Evolutionary conservation across 768 basidiomycete genomes (phyloP), one percentile per base, ranked within the genome.

Genomic region (Multifurca ochricompacta): DNA sequence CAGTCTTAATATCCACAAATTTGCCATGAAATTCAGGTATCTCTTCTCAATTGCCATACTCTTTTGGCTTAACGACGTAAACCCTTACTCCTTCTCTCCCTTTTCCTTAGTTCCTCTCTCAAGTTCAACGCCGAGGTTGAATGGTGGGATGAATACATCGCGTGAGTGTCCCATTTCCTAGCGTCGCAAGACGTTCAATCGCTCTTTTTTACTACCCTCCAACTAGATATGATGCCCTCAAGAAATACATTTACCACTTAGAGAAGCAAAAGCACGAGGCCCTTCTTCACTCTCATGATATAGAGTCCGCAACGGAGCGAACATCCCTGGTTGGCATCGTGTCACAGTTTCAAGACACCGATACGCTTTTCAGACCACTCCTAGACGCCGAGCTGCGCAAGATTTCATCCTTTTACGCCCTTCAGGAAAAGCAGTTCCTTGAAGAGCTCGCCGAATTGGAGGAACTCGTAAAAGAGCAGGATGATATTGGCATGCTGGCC

Each of bases 111-210:
- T 63, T 87, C 87, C 30, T 87, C 89, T 8, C 77, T 93, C 64
- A 89, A 91, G 68, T 93, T 93, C 70, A 94, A 94, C 62, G 87
- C 90, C 3, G 86, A 92, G 23, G 75, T 90, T 0, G 91, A 94
- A 47, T 93, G 91, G 91, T 88, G 86, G 84, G 87, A 91, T 58
- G 85, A 91, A 46, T 94, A 94, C 66, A 89, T 94, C 41, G 80
- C 85, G 83, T 91, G 63, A 58, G 87, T 78, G 14, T 34, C 41
- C 41, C 28, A n/a, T n/a, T 19, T 3, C 31, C 23, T 27, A 19
- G 9, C 18, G n/a, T 7, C 28, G 34, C 21, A 6, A 14, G 45
- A n/a, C 23, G 25, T 40, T 43, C 25, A 40, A 43, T 39, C 23
- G 21, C 28, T 14, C 16, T 48, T 19, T 6, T n/a, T 25, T 16